These are phyloP conservation scores for Fistulinella prunicolor DNA, from an alignment of 768 basidiomycete species.

Conservation along the genomic window DNA sequence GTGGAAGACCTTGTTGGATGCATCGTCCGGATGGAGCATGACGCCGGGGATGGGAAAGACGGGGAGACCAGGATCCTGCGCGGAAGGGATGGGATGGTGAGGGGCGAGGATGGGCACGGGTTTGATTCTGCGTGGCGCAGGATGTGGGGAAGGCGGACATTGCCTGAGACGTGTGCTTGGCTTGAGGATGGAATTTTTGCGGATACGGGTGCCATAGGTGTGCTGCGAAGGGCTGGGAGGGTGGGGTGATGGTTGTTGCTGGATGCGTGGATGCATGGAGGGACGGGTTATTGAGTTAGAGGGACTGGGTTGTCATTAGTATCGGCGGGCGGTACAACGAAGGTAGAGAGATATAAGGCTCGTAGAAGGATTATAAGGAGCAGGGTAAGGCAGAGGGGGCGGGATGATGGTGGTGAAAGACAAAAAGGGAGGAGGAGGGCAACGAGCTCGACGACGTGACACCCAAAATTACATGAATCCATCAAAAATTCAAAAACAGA, in stretches of 20 bases:
- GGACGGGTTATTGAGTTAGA: conserved; percentile 16
- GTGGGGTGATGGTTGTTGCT: no score
- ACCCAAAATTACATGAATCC: conserved; percentile 29
- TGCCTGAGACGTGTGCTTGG: conserved; percentile 52
- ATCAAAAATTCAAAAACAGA: conserved; percentile 35
- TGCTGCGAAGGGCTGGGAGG: no score
- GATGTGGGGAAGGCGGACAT: conserved; percentile 38
- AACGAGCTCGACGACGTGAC: conserved; percentile 28
- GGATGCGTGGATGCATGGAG: conserved; percentile 15
- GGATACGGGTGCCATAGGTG: conserved; percentile 56
- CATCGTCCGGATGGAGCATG: conserved; percentile 73
- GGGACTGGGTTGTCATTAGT: conserved; percentile 22
- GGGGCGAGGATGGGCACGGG: conserved; percentile 26
- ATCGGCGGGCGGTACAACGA: no score
- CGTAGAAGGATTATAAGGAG: conserved; percentile 15
- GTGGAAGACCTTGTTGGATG: conserved; percentile 65
- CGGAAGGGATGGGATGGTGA: conserved; percentile 17
- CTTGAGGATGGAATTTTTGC: conserved; percentile 49
- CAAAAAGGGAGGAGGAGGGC: conserved; percentile 22
- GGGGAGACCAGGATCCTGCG: conserved; percentile 27
- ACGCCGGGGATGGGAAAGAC: conserved; percentile 61
- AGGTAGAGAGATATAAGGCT: no score
- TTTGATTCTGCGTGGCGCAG: conserved; percentile 32
- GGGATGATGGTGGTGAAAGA: conserved; percentile 30
- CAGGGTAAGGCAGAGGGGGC: conserved; percentile 10